Percentiles rank a stretch among this genome's conserved stretches.
Conservation (phyloP, 2,329 filamentous ascomycete genomes). For the Aquanectria penicillioides region DNA sequence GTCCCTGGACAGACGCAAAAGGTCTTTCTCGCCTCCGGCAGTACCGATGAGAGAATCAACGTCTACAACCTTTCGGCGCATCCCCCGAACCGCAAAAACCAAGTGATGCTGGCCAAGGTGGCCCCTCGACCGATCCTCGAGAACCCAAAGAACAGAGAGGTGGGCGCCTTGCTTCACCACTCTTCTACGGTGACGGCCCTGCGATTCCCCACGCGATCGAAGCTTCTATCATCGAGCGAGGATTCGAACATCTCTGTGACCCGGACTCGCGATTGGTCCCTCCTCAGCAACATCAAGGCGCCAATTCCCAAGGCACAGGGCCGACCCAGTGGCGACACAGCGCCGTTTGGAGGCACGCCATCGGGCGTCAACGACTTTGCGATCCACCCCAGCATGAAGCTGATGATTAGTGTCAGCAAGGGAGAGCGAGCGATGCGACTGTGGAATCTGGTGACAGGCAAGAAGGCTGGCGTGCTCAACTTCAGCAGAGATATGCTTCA, state of each 20-base stretch:
- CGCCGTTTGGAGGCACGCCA: conserved; percentile 80
- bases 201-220: conserved; percentile 84
- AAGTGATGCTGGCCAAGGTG: conserved; percentile 72
- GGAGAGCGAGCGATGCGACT: conserved; percentile 92
- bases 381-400: conserved; percentile 93
- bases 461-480: conserved; percentile 92
- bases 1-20: conserved; percentile 75
- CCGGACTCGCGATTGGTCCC: conserved; percentile 87
- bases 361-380: conserved; percentile 95
- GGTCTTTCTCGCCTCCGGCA: conserved; percentile 88
- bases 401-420: conserved; percentile 92
- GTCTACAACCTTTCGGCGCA: conserved; percentile 87
- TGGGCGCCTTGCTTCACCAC: conserved; percentile 90
- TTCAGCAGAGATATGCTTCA: conserved; percentile 79
- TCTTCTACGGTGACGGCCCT: conserved; percentile 82
- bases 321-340: conserved; percentile 89
- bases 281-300: conserved; percentile 88
- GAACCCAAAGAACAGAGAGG: conserved; percentile 86
- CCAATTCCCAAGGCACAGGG: conserved; percentile 84
- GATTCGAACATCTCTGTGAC: conserved; percentile 93
- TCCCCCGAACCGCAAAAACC: conserved; percentile 65
- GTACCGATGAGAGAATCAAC: conserved; percentile 94
- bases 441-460: conserved; percentile 97
- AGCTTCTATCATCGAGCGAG: conserved; percentile 87
- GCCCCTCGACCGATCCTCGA: conserved; percentile 80